Conservation (phyloP, 2,329 filamentous ascomycete genomes). For the Alternaria arbusti region DNA sequence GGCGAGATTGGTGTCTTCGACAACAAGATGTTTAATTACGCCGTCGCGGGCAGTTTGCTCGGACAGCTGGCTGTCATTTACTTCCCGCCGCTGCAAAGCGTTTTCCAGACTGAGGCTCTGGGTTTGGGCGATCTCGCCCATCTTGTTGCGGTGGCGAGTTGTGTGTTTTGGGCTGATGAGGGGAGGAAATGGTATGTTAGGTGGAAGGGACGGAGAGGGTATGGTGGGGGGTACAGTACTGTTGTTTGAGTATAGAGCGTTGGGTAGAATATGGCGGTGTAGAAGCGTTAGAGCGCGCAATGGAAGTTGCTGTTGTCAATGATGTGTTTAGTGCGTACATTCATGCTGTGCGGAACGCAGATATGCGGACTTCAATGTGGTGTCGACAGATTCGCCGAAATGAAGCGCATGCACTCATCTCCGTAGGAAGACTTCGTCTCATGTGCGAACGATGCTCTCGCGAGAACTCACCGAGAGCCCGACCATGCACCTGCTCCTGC, state of each 20-base stretch:
- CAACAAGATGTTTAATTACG: constrained; percentile 96
- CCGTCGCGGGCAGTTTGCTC: constrained; percentile 80
- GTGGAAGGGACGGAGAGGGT: constrained; percentile 48
- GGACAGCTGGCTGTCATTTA: constrained; percentile 94
- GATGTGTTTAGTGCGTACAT: background rate
- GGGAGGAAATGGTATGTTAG: constrained; percentile 71
- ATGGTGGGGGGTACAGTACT: constrained; percentile 47
- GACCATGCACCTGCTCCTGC: rapidly evolving
- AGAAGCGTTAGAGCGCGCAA: background rate
- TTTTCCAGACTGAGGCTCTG: constrained; percentile 95
- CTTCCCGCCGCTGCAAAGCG: constrained; percentile 87
- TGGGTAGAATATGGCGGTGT: background rate
- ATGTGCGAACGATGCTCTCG: background rate
- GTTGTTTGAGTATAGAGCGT: constrained; percentile 40
- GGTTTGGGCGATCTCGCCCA: constrained; percentile 74
- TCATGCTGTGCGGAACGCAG: rapidly evolving
- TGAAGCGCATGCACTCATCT: background rate
- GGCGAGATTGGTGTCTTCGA: constrained; percentile 83
- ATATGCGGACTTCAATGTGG: background rate
- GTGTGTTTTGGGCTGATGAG: constrained; percentile 96
- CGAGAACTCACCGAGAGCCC: background rate
- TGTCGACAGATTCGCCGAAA: background rate
- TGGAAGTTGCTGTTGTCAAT: background rate
- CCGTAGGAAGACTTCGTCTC: rapidly evolving
- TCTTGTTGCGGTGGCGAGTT: constrained; percentile 78